Evolutionary conservation across 83 land plant genomes (phyloP), one percentile per base, ranked within the genome.

Genomic region (Diphasiastrum complanatum): DNA sequence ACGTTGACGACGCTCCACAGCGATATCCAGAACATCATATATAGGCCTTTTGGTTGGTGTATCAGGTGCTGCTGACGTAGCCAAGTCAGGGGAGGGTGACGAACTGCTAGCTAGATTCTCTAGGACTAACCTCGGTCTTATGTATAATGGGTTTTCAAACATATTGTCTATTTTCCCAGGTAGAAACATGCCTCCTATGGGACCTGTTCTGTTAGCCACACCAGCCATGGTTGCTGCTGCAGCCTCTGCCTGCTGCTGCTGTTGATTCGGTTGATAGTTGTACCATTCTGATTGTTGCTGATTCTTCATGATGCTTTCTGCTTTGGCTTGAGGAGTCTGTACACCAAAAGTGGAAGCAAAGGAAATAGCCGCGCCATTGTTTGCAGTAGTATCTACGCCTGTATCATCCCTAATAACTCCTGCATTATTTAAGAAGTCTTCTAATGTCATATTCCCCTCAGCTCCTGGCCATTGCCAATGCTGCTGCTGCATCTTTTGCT

Each of bases 361-460:
- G n/a, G n/a, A n/a, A n/a, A n/a, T n/a, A 41, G 45, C 45, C 12
- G 12, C 1, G 12, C 45, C 45, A 41, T 18, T 41, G 12, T 14
- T 41, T 14, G 45, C 45, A 41, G 45, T 18, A 18, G 12, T 18
- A 18, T 50, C 53, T 11, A 24, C 22, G 23, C 53, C 53, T 16
- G 22, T 24, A 18, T 55, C 34, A 11, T 55, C 59, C n/a, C 27
- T 55, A 31, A 55, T 32, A 20, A 55, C 59, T 11, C 59, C 59
- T 14, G 59, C 59, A 31, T 32, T 55, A 35, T 27, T 19, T 0
- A 55, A 19, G 19, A 55, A 55, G 1, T 55, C 59, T 27, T 55
- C 59, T 11, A 55, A 30, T 26, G 59, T 55, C 59, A 55, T 55
- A 16, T 55, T 35, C 31, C 59, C 59, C n/a, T n/a, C n/a, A n/a